Evolutionary conservation across 306 rosid species (phyloP), one percentile per base, ranked within the genome.

Genomic region (Phaseolus lunatus): DNA sequence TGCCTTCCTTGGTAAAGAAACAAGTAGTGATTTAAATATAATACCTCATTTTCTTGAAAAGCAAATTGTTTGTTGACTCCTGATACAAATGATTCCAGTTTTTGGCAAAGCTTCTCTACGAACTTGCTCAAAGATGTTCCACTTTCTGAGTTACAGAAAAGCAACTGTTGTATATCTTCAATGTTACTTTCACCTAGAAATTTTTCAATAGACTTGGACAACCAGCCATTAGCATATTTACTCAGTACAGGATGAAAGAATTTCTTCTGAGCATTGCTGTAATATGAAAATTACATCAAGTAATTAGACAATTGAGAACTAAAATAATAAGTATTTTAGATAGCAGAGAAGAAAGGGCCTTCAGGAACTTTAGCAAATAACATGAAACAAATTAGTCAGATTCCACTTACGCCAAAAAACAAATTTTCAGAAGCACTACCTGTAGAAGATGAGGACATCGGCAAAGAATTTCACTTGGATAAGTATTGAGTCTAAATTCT

Each of bases 11-110:
- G 70, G 50, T 72, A 56, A 22, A 48, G 15, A n/a, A 67, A 64
- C 33, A n/a, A n/a, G n/a, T 26, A 20, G 54, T 23, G 71, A 73
- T 49, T 62, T 15, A 73, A 72, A 70, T 22, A 59, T 61, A 54
- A 39, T 89, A 95, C 98, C 97, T 90, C 87, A 56, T 73, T 82
- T 89, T 92, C 97, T 59, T 85, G 92, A 69, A 90, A 84, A 84
- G 74, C 57, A 66, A 95, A 92, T 65, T 90, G 90, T 73, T 85
- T 89, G 85, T 70, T 75, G 79, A 95, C 85, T 79, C 85, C 89
- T 47, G 79, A 69, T 47, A 87, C 35, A 31, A 88, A 91, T 50
- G 84, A 79, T 82, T 89, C 91, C 18, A 95, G 87, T 75, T 89
- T 89, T 85, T 68, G 49, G 77, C 88, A 88, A 78, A 95, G 92